Base-by-base conservation (phyloP, 352 stramenopile genomes). In the Phytophthora idaei region DNA sequence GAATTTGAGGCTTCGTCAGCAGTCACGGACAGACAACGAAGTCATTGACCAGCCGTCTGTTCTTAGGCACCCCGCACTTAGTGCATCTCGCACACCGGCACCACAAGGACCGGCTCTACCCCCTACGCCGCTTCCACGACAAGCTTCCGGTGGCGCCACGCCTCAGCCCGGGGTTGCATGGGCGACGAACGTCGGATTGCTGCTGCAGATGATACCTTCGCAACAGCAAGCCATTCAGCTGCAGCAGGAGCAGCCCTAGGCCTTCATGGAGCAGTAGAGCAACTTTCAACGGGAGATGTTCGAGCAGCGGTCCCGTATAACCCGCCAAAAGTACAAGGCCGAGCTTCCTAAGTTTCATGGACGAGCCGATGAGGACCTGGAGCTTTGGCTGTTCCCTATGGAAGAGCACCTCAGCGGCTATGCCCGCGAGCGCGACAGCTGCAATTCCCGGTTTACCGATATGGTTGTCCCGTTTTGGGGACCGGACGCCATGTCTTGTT, bases 241-340 rank as follows among this genome's bases (percentile, higher is more conserved):
- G 14, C 59, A 66, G 14, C 37, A 66, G 39, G 27, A 66, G 41
- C 48, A 66, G n/a, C 59, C 59, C 4, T 12, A 66, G 36, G 14
- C 28, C 0, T 59, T 65, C 39, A 53, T 59, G 58, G 28, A 65
- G 39, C 58, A 60, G n/a, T 31, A 60, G n/a, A 39, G 11, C n/a
- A 47, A n/a, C 17, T 54, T 60, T 46, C 48, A 66, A 39, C 48
- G 25, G 1, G 58, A 66, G 14, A 66, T 60, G 48, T 66, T 66
- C 31, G 39, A 66, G 37, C 36, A 47, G 14, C 58, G 54, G 42
- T 29, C 39, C 37, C 39, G 58, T 39, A 29, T 28, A 2, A 5
- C 1, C 2, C 25, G 25, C 10, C 21, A 50, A 8, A 50, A 32
- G 44, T 27, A 34, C 2, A 50, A 50, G n/a, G 3, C 44, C 10